Conservation (phyloP, 2,329 filamentous ascomycete species). For the Cercospora citrullina region DNA sequence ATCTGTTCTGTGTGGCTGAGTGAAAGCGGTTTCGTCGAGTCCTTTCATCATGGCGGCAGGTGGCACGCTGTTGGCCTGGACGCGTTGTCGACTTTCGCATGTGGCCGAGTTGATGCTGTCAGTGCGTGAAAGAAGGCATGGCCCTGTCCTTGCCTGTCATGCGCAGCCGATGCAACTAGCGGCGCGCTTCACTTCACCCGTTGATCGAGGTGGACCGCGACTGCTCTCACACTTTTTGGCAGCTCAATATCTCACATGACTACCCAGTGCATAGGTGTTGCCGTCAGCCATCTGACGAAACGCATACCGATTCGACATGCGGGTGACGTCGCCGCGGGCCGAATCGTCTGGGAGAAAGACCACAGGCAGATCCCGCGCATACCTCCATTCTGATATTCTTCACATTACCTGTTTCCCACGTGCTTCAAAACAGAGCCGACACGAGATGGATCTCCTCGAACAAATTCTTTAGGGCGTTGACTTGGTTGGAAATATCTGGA, state of each 20-base stretch:
- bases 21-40: too few species aligned
- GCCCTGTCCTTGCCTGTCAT: background rate
- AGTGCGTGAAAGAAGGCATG: background rate
- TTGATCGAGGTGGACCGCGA: background rate
- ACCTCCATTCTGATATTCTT: too few species aligned
- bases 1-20: too few species aligned
- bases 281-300: background rate
- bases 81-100: background rate
- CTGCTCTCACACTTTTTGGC: background rate
- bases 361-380: too few species aligned
- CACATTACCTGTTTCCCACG: too few species aligned
- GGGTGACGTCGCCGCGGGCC: background rate
- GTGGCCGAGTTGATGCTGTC: background rate
- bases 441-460: too few species aligned
- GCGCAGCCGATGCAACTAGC: background rate
- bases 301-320: background rate
- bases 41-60: background rate
- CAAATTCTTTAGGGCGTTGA: too few species aligned
- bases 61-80: background rate
- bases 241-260: background rate
- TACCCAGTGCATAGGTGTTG: background rate
- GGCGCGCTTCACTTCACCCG: background rate
- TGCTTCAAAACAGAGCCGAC: too few species aligned
- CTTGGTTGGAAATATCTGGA: too few species aligned
- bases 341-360: too few species aligned